Percentiles rank a stretch among this genome's conserved stretches.
Conservation (phyloP, 192 early-diverging fungal genomes). For the Mortierella antarctica region DNA sequence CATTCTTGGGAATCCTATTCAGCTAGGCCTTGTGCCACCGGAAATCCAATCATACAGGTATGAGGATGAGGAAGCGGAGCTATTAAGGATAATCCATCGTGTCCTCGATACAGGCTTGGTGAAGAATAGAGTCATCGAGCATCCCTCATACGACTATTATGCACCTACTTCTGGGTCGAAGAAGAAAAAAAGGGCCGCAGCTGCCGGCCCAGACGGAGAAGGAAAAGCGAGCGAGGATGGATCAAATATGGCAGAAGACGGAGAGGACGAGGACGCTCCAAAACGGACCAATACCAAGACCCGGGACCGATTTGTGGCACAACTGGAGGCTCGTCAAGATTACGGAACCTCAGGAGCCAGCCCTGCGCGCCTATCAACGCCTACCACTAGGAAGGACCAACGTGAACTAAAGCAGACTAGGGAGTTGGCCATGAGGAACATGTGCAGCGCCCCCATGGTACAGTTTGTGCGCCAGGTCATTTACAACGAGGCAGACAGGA, state of each 20-base stretch:
- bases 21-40: slow-evolving; percentile 15
- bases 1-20: slow-evolving; percentile 27
- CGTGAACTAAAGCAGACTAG: slow-evolving; percentile 8
- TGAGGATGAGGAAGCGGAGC: slow-evolving; percentile 29
- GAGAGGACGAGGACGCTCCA: slow-evolving; percentile 6
- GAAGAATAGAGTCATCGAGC: slow-evolving; percentile 19
- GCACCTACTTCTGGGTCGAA: slow-evolving; percentile 3
- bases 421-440: slow-evolving; percentile 25
- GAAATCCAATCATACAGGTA: slow-evolving; percentile 17
- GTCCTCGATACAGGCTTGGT: slow-evolving; percentile 33
- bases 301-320: slow-evolving; percentile 25
- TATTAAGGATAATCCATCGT: slow-evolving; percentile 24
- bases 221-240: background rate
- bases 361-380: background rate
- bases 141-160: slow-evolving; percentile 7
- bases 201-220: no score
- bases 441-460: slow-evolving; percentile 25
- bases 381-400: slow-evolving; percentile 3
- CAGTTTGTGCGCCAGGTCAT: slow-evolving; percentile 31
- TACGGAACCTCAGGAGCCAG: background rate
- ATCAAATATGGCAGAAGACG: slow-evolving; percentile 5
- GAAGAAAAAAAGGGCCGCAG: slow-evolving; percentile 45
- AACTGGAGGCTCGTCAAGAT: slow-evolving; percentile 27
- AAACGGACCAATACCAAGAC: slow-evolving; percentile 26
- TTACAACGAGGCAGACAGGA: slow-evolving; percentile 19